Evolutionary conservation across 2,329 filamentous ascomycete species (phyloP), one percentile per base, ranked within the genome.

Genomic region (Raffaelea deltoideospora): DNA sequence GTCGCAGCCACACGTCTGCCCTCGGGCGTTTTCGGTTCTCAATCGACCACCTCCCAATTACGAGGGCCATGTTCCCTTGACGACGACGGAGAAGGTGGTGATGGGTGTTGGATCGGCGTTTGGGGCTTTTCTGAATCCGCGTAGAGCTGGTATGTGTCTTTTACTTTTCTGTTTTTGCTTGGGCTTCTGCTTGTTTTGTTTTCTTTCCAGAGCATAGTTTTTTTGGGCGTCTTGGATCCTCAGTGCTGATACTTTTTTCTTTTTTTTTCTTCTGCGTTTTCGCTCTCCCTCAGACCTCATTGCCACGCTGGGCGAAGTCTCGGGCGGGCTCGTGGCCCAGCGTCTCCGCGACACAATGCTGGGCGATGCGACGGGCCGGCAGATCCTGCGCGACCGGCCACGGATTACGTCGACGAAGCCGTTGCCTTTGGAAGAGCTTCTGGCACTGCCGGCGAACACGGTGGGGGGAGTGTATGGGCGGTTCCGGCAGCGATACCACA

Each of bases 341-440:
- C 82, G 84, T 39, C 82, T 98, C 17, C 86, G 85, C 46, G 74
- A 88, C 53, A 83, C 80, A 44, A 98, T 98, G 90, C 82, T 98
- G 37, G 63, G 74, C 21, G 66, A 77, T 45, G 68, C 83, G 1
- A 93, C 84, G 0, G 90, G 90, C 39, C 81, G 90, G 2, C 79
- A 86, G 34, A 95, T 98, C 54, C 76, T 98, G 44, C 82, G 83
- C 44, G 82, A 90, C 49, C 78, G 86, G 11, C 90, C 90, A 3
- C 79, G 87, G 44, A 84, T 98, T 45, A 88, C 79, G 4, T 92
- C 85, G 14, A n/a, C n/a, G n/a, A 63, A 84, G 44, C 72, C 75
- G 1, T 63, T 79, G 41, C 55, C 69, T 40, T 65, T 94, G 18
- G 61, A 72, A 2, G 65, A 71, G 41, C 75, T 98, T 24, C 81